Evolutionary conservation across 805 yeast species (phyloP), one percentile per base, ranked within the genome.

Genomic region (Teunomyces lycoperdinae): DNA sequence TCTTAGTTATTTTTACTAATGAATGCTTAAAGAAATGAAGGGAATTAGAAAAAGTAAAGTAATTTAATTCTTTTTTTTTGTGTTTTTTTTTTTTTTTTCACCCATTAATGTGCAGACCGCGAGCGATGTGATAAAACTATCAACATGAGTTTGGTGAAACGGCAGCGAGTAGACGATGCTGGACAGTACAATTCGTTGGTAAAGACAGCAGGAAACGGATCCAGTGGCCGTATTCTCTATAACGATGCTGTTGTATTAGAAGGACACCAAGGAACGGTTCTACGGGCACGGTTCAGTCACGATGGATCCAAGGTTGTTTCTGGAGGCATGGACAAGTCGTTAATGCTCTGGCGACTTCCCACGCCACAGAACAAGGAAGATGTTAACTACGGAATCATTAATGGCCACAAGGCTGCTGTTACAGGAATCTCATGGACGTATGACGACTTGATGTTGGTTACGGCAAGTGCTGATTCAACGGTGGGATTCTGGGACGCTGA

Each of bases 391-490:
- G 84, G 84, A 2, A 63, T 68, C 3, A 20, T 53, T 1, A 51
- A 79, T 2, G 87, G 85, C 4, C 89, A 84, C 58, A 83, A 83
- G 49, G 77, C 80, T 5, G 89, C 89, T 0, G 73, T 87, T 0
- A 79, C 89, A 0, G 76, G 83, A 1, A 54, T 86, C 8, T 61
- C 66, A 27, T 87, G 91, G 88, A 49, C 62, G 2, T 54, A 64
- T 5, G 74, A 78, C 35, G 81, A 78, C 31, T 52, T 67, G 10
- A 54, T 58, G 1, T 13, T 83, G 2, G 75, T 73, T 11, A 68
- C 85, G 2, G 66, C 81, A 1, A 78, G 87, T 24, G 83, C 91
- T 0, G 95, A 86, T 59, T 53, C 71, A 3, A 77, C 86, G 0
- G 63, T 85, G 0, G 81, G 83, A 1, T 56, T 80, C 4, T 84